A percentile compares a stretch with the other conserved stretches of the same genome.
phyloP scores from a whole-genome alignment of 345 rosid species.

The Anastatica hierochuntica region DNA sequence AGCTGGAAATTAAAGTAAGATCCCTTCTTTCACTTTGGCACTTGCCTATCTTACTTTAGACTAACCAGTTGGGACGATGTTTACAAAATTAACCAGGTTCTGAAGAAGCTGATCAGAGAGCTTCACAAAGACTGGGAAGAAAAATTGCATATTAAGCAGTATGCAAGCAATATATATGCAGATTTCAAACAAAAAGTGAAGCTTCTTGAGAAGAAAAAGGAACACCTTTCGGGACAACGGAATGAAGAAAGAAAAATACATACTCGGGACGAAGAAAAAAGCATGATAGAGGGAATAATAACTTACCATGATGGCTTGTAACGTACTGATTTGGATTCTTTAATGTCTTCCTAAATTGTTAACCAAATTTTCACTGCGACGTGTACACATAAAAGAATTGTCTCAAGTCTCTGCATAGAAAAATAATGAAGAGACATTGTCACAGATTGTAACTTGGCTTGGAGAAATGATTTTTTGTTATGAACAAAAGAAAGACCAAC shows the following conservation, averaged over 20 bases:
- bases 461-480: no score
- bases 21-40: background rate
- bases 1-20: constrained; percentile 13
- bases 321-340: no score
- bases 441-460: no score
- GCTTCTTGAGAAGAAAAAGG: constrained; percentile 9
- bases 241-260: background rate
- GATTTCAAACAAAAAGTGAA: background rate
- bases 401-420: no score
- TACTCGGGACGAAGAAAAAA: background rate
- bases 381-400: no score
- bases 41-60: background rate
- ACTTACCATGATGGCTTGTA: no score
- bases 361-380: no score
- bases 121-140: constrained; percentile 7
- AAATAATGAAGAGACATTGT: no score
- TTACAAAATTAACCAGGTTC: constrained; percentile 12
- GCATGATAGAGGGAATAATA: background rate
- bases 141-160: background rate
- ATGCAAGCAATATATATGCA: background rate
- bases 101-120: constrained; percentile 7
- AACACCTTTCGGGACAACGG: background rate
- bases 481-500: no score
- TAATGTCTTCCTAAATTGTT: no score
- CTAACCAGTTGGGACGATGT: background rate